Conservation (phyloP, 176 grass and related monocot genomes). For the Chrysopogon serrulatus region DNA sequence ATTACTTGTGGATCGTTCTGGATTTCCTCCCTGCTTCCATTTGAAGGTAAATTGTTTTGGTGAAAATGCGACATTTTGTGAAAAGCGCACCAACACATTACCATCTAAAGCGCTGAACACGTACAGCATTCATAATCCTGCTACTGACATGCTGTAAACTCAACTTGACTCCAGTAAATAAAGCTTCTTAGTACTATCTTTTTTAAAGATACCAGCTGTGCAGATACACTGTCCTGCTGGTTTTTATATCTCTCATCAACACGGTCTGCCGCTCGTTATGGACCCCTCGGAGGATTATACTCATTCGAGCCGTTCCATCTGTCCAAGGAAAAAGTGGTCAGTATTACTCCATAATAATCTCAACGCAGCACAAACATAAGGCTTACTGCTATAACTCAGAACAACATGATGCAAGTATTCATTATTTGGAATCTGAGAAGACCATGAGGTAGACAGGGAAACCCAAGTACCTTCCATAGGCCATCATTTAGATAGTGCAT, state of each 20-base stretch:
- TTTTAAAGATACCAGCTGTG: neutral
- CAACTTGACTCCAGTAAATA: neutral
- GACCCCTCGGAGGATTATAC: neutral
- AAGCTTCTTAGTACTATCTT: neutral
- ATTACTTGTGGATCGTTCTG: neutral
- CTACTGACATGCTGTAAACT: neutral
- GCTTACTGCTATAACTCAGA: neutral
- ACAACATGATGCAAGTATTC: neutral
- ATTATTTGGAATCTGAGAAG: neutral
- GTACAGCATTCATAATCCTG: neutral
- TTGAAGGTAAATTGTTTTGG: neutral
- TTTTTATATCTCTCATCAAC: neutral
- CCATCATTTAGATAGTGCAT: slow-evolving; percentile 99
- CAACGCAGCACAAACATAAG: neutral
- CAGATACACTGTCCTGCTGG: neutral
- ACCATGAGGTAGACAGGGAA: neutral
- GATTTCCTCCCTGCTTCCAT: neutral
- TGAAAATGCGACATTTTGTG: neutral
- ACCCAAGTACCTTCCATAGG: slow-evolving; percentile 77
- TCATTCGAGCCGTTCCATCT: slow-evolving; percentile 69
- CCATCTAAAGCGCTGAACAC: neutral
- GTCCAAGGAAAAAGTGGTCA: slow-evolving; percentile 13
- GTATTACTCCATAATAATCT: neutral
- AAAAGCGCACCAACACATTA: neutral
- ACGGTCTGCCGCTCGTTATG: neutral